Conservation (phyloP, 352 stramenopile genomes). For the Phytopythium ostracodes region DNA sequence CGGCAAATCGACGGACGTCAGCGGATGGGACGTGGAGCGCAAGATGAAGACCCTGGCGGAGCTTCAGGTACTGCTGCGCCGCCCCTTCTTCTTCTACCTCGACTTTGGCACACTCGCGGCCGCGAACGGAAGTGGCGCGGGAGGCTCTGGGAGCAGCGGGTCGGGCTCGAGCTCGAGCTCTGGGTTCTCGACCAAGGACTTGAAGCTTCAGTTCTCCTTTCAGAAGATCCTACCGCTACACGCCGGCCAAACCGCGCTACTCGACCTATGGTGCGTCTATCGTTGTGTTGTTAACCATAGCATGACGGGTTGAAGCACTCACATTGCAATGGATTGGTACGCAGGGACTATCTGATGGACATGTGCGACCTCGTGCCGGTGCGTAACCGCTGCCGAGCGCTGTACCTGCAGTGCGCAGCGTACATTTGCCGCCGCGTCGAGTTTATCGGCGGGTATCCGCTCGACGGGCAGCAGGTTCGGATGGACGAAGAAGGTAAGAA, state of each 20-base stretch:
- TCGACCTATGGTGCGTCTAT: slow-evolving; percentile 60
- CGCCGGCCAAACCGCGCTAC: slow-evolving; percentile 60
- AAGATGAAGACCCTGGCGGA: slow-evolving; percentile 68
- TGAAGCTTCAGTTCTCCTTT: slow-evolving; percentile 61
- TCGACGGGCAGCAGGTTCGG: slow-evolving; percentile 51
- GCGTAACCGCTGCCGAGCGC: slow-evolving; percentile 58
- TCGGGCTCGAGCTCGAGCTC: slow-evolving; percentile 13
- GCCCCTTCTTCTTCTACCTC: slow-evolving; percentile 73
- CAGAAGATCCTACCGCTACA: slow-evolving; percentile 69
- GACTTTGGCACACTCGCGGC: slow-evolving; percentile 45
- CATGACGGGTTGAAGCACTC: background rate
- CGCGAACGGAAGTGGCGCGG: slow-evolving; percentile 18
- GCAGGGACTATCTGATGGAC: slow-evolving; percentile 75
- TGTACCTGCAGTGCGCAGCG: slow-evolving; percentile 65
- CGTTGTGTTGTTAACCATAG: background rate
- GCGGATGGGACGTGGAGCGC: slow-evolving; percentile 78
- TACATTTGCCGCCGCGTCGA: slow-evolving; percentile 78
- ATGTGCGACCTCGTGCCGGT: slow-evolving; percentile 76
- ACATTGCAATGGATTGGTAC: background rate
- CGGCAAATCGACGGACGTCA: slow-evolving; percentile 43
- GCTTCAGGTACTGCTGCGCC: slow-evolving; percentile 52
- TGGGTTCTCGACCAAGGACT: slow-evolving; percentile 30
- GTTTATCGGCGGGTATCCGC: slow-evolving; percentile 62
- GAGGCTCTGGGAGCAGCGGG: slow-evolving; percentile 10
- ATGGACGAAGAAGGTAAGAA: slow-evolving; percentile 32